A percentile compares a stretch with the other conserved stretches of the same genome.
Conservation (phyloP, 2,329 filamentous ascomycete genomes). For the Ceratocystiopsis sp. region DNA sequence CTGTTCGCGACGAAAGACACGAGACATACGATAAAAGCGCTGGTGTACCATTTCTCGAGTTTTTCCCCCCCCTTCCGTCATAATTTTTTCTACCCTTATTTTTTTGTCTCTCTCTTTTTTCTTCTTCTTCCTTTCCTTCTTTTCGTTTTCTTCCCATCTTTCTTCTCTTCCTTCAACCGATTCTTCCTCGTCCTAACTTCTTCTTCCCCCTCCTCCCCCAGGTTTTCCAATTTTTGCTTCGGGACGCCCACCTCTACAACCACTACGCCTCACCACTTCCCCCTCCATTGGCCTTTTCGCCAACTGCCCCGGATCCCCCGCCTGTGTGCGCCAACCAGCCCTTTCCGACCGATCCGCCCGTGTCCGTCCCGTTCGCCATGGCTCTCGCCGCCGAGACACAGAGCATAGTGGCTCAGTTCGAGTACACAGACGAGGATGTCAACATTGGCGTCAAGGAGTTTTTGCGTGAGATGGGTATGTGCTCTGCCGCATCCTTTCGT, state of each 20-base stretch:
- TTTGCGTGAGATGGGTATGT: constrained; percentile 58
- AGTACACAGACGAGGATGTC: constrained; percentile 62
- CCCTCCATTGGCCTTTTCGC: constrained; percentile 23
- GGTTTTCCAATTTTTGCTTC: constrained; percentile 30
- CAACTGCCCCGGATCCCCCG: constrained; percentile 20
- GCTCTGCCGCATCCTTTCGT: neutral
- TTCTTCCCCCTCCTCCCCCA: neutral
- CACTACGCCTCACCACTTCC: constrained; percentile 18
- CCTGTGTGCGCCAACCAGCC: constrained; percentile 38
- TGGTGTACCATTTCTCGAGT: neutral
- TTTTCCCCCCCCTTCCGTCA: neutral
- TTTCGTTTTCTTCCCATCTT: neutral
- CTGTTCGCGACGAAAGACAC: too few species aligned
- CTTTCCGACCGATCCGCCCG: constrained; percentile 35
- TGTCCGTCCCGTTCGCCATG: constrained; percentile 42
- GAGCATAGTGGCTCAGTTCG: constrained; percentile 70
- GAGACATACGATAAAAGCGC: too few species aligned
- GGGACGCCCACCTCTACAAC: constrained; percentile 29
- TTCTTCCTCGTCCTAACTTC: neutral
- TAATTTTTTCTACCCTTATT: neutral
- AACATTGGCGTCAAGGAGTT: constrained; percentile 74
- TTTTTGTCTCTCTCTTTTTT: constrained; percentile 3
- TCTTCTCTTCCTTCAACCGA: too few species aligned
- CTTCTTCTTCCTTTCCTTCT: constrained; percentile 3
- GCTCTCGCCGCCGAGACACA: constrained; percentile 52